A percentile compares a stretch with the other conserved stretches of the same genome.
phyloP scores from a whole-genome alignment of 768 basidiomycete species.

The Kwoniella pini region DNA sequence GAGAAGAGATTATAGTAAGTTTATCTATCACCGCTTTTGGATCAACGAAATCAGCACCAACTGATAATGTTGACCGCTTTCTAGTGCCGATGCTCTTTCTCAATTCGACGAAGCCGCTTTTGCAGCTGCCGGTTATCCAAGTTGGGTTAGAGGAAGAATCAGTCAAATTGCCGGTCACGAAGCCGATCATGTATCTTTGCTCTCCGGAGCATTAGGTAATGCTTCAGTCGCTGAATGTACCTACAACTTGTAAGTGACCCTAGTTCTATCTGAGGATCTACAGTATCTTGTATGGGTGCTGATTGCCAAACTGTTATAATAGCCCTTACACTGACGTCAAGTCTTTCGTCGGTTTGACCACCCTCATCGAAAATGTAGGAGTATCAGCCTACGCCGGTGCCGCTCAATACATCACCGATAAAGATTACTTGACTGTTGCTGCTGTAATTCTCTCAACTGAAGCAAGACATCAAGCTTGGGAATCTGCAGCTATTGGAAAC shows the following conservation, averaged over 20 bases:
- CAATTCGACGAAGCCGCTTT: slow-evolving; percentile 61
- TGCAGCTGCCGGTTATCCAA: slow-evolving; percentile 56
- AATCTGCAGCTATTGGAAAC: slow-evolving; percentile 59
- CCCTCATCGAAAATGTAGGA: slow-evolving; percentile 62
- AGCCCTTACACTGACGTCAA: slow-evolving; percentile 59
- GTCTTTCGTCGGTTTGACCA: slow-evolving; percentile 60
- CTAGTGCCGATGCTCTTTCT: slow-evolving; percentile 53
- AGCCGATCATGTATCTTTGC: slow-evolving; percentile 62
- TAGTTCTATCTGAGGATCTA: too few species aligned
- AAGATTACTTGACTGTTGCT: slow-evolving; percentile 59
- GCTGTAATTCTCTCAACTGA: slow-evolving; percentile 66
- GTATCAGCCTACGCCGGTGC: slow-evolving; percentile 66
- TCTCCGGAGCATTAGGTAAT: slow-evolving; percentile 59
- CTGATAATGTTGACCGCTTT: slow-evolving; percentile 1
- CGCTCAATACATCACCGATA: slow-evolving; percentile 58
- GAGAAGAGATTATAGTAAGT: slow-evolving; percentile 49
- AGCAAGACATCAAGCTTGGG: slow-evolving; percentile 66
- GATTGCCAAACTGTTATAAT: too few species aligned
- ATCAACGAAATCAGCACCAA: too few species aligned
- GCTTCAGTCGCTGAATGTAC: slow-evolving; percentile 61
- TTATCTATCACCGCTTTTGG: too few species aligned
- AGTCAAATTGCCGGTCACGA: slow-evolving; percentile 64
- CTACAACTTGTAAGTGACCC: slow-evolving; percentile 60
- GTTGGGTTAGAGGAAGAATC: slow-evolving; percentile 59
- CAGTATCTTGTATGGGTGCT: too few species aligned